A percentile compares a stretch with the other conserved stretches of the same genome.
phyloP scores from a whole-genome alignment of 768 basidiomycete genomes.

The Boletus vinaceobasis region DNA sequence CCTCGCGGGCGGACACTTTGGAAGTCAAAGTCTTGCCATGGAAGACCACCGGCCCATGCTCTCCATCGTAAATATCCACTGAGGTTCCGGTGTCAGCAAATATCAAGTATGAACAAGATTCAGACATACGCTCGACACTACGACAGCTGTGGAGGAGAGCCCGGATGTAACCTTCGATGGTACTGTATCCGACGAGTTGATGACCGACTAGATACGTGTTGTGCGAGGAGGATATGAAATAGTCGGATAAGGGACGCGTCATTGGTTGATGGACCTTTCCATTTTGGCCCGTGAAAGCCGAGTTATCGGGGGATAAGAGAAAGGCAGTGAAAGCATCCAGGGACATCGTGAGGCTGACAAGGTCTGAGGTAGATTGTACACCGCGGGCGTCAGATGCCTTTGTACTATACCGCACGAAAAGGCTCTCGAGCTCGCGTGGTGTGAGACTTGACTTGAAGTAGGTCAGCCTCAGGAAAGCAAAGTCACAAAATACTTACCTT shows the following conservation, averaged over 20 bases:
- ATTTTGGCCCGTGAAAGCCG: conserved; percentile 52
- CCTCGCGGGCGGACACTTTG: conserved; percentile 75
- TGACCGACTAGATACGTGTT: conserved; percentile 90
- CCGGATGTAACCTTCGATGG: conserved; percentile 89
- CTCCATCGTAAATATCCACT: conserved; percentile 95
- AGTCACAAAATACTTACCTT: conserved; percentile 35
- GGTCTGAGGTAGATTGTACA: neutral
- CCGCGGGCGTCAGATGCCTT: neutral
- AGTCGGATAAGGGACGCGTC: conserved; percentile 83
- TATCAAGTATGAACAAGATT: neutral
- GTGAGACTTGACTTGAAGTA: conserved; percentile 34
- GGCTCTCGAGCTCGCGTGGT: conserved; percentile 30
- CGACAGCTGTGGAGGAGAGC: conserved; percentile 86
- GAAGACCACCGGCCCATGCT: conserved; percentile 77
- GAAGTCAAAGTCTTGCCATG: conserved; percentile 89
- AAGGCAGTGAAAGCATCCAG: conserved; percentile 72
- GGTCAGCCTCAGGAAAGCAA: conserved; percentile 10
- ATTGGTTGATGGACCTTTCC: conserved; percentile 72
- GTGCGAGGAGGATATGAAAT: conserved; percentile 86
- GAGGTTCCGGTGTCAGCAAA: neutral
- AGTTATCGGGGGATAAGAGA: conserved; percentile 77
- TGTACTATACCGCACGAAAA: conserved; percentile 38
- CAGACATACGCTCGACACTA: conserved; percentile 84
- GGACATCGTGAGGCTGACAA: conserved; percentile 33
- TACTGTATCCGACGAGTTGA: conserved; percentile 84